Evolutionary conservation across 106 monocot species (phyloP), one percentile per base, ranked within the genome.

Genomic region (Agapanthus africanus): DNA sequence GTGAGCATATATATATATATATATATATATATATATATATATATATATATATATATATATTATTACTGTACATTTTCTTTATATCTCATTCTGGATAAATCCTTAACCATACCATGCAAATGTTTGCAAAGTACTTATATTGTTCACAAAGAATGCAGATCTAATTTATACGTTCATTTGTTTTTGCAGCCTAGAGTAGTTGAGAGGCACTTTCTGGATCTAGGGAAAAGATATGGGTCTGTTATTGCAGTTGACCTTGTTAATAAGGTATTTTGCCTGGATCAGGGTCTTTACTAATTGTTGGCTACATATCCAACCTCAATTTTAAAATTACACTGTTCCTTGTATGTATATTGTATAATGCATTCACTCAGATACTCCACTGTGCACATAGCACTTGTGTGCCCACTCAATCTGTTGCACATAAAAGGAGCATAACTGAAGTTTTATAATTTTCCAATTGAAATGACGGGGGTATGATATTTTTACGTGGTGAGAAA

Each of bases 161-260:
- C 37, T 61, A 39, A 23, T 39, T 63, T 63, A 6, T 63, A 19
- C 37, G 34, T 11, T 63, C 18, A 18, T 66, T 46, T 46, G 11
- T 40, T 71, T 63, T 81, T 71, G 37, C 79, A 99, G 99, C 65
- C 81, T 56, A 84, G 74, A 68, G 81, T 93, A 62, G 87, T 74
- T 65, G 87, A 93, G 60, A 81, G 90, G 1, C 99, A 99, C 73
- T 90, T 99, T 76, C 49, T 93, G 54, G 99, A 99, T 81, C 75
- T 99, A 51, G 75, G 76, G 37, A 93, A 86, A 51, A 93, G 83
- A 76, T 99, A 99, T 78, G 84, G 85, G 11, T 84, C 92, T 75
- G 79, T 87, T 38, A 30, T 90, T 61, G 99, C 99, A 75, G 80
- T 99, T 77, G 79, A 99, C 70, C 92, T 99, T 68, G 79, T 99